Base-by-base conservation (phyloP, 2,329 filamentous ascomycete genomes). In the Botrytis fabae region DNA sequence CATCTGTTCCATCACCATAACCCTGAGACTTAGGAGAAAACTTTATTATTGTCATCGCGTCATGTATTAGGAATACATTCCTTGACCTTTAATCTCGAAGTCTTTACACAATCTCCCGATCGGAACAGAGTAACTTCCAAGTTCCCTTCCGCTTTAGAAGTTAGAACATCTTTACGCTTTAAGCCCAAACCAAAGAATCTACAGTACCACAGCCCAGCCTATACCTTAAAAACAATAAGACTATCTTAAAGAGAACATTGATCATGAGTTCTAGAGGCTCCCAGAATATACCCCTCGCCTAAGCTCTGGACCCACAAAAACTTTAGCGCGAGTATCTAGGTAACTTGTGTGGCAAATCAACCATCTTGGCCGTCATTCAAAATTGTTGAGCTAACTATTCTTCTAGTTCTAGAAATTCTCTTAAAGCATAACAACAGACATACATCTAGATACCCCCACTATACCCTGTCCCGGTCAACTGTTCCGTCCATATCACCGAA, bases 81-180 rank as follows among this genome's bases (percentile, higher is more conserved):
- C 35, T 8, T 10, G 14, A 9, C 22, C 38, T 62, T 7, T 14
- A 62, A 40, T 40, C 14, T 2, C n/a, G 59, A 18, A 38, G 59
- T 61, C 10, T 18, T 16, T 16, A 54, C 48, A 51, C 14, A 28
- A 54, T 54, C 14, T 6, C 18, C 14, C n/a, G 2, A 57, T 4
- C 16, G 0, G 28, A n/a, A 32, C 18, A 28, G 0, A 57, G 28
- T 1, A 2, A 54, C 6, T 4, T 4, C 14, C 16, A 18, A 18
- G 7, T 18, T 18, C n/a, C n/a, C 6, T 18, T n/a, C n/a, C 14
- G 3, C 3, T 6, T 44, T 7, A 8, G 1, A 18, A 8, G 14
- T 14, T 2, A 16, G 5, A 57, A 18, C 7, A 57, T 57, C 0
- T 0, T 0, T 0, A 54, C 12, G 2, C 25, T n/a, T 7, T n/a